These are phyloP conservation scores for Pleurotus tuoliensis DNA, from an alignment of 768 basidiomycete genomes.

Conservation along the genomic window DNA sequence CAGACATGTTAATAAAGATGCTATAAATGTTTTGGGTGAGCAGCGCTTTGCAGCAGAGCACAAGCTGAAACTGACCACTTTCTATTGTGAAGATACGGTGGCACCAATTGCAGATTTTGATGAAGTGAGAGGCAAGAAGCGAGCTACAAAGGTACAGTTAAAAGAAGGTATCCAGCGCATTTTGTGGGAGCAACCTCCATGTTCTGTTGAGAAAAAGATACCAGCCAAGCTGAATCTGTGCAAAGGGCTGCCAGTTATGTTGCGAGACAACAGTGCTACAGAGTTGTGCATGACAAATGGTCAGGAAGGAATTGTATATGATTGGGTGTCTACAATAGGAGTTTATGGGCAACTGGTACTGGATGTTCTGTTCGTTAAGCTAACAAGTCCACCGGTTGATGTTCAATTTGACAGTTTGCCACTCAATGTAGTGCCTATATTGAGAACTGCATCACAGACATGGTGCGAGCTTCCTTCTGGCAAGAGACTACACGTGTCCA, in stretches of 20 bases:
- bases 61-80: conserved; percentile 19
- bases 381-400: conserved; percentile 1
- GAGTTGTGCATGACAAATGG: conserved; percentile 21
- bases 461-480: conserved; percentile 14
- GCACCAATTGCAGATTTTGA: neutral
- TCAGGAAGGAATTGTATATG: conserved; percentile 5
- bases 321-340: neutral
- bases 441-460: neutral
- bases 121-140: neutral
- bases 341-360: conserved; percentile 4
- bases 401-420: conserved; percentile 13
- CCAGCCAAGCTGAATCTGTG: conserved; percentile 25
- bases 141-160: no score
- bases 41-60: conserved; percentile 27
- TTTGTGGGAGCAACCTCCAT: no score
- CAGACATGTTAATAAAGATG: conserved; percentile 24
- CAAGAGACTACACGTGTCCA: conserved; percentile 9
- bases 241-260: conserved; percentile 29
- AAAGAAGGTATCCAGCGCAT: no score
- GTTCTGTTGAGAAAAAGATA: conserved; percentile 11
- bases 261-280: conserved; percentile 25
- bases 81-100: conserved; percentile 23
- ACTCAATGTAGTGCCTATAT: conserved; percentile 18
- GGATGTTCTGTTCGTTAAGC: conserved; percentile 13
- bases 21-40: conserved; percentile 22